Conservation (phyloP, 192 early-diverging fungal species). For the Cladochytrium replicatum region DNA sequence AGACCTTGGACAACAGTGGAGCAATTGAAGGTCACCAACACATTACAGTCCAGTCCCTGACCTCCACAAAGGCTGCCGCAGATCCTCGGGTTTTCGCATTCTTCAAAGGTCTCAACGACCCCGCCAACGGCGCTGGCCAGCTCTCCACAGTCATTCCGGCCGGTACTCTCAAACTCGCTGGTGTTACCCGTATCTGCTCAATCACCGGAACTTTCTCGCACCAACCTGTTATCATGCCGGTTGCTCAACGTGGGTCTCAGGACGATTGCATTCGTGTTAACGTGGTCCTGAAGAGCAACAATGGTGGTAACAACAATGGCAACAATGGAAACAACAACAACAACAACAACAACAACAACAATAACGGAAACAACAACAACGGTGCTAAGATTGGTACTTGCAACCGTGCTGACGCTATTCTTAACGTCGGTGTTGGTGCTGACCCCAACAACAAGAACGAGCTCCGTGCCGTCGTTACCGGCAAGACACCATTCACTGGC, state of each 20-base stretch:
- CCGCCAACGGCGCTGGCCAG: conserved; percentile 11
- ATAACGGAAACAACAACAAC: conserved; percentile 13
- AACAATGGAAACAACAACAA: conserved; percentile 3
- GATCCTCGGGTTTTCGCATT: conserved; percentile 21
- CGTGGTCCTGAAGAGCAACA: too few relatives aligned
- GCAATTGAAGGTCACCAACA: conserved; percentile 36
- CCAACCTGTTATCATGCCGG: conserved; percentile 29
- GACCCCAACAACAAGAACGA: conserved; percentile 12
- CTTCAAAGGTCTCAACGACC: conserved; percentile 27
- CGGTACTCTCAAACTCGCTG: conserved; percentile 19
- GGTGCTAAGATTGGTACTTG: conserved; percentile 7
- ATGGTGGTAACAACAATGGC: background rate
- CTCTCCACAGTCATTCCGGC: conserved; percentile 21
- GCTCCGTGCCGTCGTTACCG: conserved; percentile 16
- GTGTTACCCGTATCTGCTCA: conserved; percentile 24
- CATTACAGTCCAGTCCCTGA: conserved; percentile 24
- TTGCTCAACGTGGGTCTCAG: conserved; percentile 32
- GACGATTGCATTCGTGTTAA: conserved; percentile 33
- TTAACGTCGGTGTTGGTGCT: conserved; percentile 13
- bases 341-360: conserved; percentile 3
- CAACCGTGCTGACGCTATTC: conserved; percentile 1
- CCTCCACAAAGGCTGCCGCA: conserved; percentile 6
- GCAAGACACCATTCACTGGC: conserved; percentile 9
- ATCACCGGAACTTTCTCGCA: conserved; percentile 23
- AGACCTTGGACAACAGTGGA: conserved; percentile 26